A percentile compares a stretch with the other conserved stretches of the same genome.
Evolutionary conservation across 345 rosid species (phyloP).

Genomic region (Eucalyptus erythrocorys): DNA sequence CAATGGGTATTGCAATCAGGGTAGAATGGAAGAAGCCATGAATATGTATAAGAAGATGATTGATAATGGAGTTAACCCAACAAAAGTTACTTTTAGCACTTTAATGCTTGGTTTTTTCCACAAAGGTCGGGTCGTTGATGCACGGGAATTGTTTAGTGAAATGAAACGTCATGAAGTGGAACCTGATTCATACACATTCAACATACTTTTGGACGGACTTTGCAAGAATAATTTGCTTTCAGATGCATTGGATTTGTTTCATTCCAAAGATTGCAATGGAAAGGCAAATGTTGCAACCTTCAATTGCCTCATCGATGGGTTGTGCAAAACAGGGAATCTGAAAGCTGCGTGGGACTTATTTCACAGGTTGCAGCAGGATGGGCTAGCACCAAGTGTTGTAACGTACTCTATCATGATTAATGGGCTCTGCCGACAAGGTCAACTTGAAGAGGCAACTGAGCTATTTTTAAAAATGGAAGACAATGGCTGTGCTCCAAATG

Average conservation of each 20-base stretch:
- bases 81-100: not conserved
- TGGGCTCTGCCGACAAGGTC: slow-evolving; percentile 3
- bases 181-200: not conserved
- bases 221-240: slow-evolving; percentile 14
- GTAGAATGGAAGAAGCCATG: slow-evolving; percentile 4
- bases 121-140: slow-evolving; percentile 2
- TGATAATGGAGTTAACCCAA: not conserved
- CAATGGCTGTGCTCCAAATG: slow-evolving; percentile 5
- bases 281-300: not conserved
- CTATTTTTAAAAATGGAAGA: slow-evolving; percentile 11
- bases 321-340: slow-evolving; percentile 1
- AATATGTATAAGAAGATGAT: not conserved
- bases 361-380: not conserved
- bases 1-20: not conserved
- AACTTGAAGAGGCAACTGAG: not conserved
- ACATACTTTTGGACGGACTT: slow-evolving; percentile 1
- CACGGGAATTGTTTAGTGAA: slow-evolving; percentile 7
- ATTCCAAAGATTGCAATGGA: not conserved
- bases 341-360: slow-evolving; percentile 7
- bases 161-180: not conserved
- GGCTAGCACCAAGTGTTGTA: slow-evolving; percentile 5
- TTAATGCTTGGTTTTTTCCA: slow-evolving; percentile 1
- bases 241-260: slow-evolving; percentile 10
- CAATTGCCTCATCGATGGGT: slow-evolving; percentile 11
- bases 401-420: slow-evolving; percentile 6